Percentiles rank a stretch among this genome's conserved stretches.
These are phyloP conservation scores for Camelina hispida DNA, from an alignment of 345 rosid species.

Conservation along the genomic window DNA sequence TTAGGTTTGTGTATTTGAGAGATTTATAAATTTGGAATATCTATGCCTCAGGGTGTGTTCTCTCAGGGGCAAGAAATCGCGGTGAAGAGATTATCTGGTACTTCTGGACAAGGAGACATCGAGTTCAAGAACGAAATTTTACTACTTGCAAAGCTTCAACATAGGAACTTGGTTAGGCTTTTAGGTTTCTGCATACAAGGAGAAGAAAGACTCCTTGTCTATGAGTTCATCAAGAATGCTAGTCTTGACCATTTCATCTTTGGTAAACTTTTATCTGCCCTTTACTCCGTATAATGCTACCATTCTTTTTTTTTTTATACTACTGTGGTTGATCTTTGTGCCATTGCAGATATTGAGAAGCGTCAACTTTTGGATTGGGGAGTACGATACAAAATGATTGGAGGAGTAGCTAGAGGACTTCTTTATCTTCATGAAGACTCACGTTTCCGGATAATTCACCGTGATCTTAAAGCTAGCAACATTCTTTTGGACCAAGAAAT, in stretches of 20 bases:
- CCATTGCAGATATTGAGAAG: constrained; percentile 14
- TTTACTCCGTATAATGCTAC: neutral
- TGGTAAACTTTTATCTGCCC: constrained; percentile 5
- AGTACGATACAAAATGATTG: constrained; percentile 26
- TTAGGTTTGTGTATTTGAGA: neutral
- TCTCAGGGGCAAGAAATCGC: constrained; percentile 49
- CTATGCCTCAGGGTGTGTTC: constrained; percentile 49
- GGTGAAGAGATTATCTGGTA: constrained; percentile 52
- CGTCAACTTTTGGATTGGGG: constrained; percentile 31
- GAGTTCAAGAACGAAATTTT: constrained; percentile 58
- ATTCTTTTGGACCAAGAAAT: constrained; percentile 53
- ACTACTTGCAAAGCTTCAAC: constrained; percentile 59
- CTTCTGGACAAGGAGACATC: constrained; percentile 50
- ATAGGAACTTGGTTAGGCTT: constrained; percentile 55
- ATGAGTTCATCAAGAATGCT: constrained; percentile 52
- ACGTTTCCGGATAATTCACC: constrained; percentile 55
- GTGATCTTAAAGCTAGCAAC: constrained; percentile 68
- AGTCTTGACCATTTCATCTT: constrained; percentile 54
- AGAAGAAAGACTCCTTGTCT: constrained; percentile 53
- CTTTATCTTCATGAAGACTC: constrained; percentile 56
- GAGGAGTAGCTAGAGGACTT: constrained; percentile 37
- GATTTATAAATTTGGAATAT: neutral
- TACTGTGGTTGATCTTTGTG: neutral
- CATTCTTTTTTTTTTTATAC: neutral
- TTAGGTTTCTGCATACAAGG: constrained; percentile 50